These are phyloP conservation scores for Xylaria sp. DNA, from an alignment of 2,329 filamentous ascomycete species.

Conservation along the genomic window DNA sequence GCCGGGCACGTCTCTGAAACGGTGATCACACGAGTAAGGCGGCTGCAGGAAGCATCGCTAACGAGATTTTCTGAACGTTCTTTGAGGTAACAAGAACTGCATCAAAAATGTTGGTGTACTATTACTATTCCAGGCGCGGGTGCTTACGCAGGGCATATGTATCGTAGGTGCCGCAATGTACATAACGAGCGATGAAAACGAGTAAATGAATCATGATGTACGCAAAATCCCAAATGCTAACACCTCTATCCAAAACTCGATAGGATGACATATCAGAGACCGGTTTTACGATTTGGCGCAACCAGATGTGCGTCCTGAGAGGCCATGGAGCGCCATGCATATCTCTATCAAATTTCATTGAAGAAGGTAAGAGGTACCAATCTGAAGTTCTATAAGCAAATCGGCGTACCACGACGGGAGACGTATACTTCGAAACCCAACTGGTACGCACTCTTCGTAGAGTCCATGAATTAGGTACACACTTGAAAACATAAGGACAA, in stretches of 20 bases:
- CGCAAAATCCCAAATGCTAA: neutral
- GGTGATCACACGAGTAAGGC: conserved; percentile 37
- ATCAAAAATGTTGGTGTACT: neutral
- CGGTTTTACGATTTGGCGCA: neutral
- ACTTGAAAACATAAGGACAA: conserved; percentile 13
- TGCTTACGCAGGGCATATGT: neutral
- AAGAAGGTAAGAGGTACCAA: conserved; percentile 47
- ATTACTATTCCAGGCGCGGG: no score
- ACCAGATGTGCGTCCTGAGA: neutral
- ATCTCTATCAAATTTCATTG: neutral
- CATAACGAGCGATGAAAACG: neutral
- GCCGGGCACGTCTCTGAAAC: conserved; percentile 46
- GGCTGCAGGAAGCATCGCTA: no score
- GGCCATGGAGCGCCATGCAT: neutral
- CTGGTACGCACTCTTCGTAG: neutral
- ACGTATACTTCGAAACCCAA: conserved; percentile 29
- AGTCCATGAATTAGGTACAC: conserved; percentile 2
- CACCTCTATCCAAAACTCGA: neutral
- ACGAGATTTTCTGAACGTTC: neutral
- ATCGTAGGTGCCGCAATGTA: neutral
- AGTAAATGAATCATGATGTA: neutral
- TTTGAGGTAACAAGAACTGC: neutral
- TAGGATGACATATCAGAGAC: neutral
- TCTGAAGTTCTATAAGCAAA: conserved; percentile 41
- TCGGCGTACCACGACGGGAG: conserved; percentile 20